A percentile compares a stretch with the other conserved stretches of the same genome.
Conservation (phyloP, 78 protist species). For the Dictyostelium intermedium region DNA sequence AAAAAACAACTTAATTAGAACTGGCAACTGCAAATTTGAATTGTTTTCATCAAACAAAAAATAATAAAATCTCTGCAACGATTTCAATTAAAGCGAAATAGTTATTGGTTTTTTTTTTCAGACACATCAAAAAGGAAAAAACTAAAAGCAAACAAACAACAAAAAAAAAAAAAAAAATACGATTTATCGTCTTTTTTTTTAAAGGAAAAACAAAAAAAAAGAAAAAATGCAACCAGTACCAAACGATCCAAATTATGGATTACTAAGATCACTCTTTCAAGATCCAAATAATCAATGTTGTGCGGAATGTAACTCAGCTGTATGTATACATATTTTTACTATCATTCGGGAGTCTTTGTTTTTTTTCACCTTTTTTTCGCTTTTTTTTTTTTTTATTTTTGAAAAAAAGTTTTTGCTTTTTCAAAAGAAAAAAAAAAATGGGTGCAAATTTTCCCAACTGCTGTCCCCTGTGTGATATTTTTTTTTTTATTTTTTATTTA, state of each 20-base stretch:
- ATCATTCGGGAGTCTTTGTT: background rate
- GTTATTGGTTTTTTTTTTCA: background rate
- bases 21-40: background rate
- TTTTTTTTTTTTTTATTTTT: background rate
- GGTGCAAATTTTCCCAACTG: background rate
- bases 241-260: conserved; percentile 4
- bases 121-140: background rate
- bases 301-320: conserved; percentile 62
- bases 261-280: conserved; percentile 34
- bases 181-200: background rate
- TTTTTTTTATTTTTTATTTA: background rate
- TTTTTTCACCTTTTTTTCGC: background rate
- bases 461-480: background rate
- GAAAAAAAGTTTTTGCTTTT: background rate
- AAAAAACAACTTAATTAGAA: background rate
- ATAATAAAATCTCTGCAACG: background rate
- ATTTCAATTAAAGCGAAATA: background rate
- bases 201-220: background rate
- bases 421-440: background rate
- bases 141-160: background rate
- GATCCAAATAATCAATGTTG: conserved; percentile 54
- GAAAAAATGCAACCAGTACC: conserved; percentile 33
- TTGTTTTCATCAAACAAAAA: background rate
- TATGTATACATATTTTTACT: background rate
- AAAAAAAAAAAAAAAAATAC: background rate